These are phyloP conservation scores for Epipyxis sp. DNA, from an alignment of 108 stramenopile species.

Conservation along the genomic window DNA sequence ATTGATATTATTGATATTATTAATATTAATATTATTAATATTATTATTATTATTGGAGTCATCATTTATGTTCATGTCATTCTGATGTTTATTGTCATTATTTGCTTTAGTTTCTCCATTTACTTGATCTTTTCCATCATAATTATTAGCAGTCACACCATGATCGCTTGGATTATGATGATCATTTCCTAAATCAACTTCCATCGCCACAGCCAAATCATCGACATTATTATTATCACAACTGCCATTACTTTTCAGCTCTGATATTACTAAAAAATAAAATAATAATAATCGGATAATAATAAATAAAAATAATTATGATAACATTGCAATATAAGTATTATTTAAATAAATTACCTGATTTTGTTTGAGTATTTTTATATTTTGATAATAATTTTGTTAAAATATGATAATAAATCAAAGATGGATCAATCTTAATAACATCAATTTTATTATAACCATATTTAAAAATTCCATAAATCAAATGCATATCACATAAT, in stretches of 20 bases:
- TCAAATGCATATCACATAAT: constrained; percentile 46
- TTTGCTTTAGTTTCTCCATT: not conserved
- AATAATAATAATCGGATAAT: too few relatives aligned
- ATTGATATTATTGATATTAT: too few relatives aligned
- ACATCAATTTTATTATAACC: constrained; percentile 44
- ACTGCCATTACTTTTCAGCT: not conserved
- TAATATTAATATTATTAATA: too few relatives aligned
- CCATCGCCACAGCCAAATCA: not conserved
- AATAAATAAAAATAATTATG: too few relatives aligned
- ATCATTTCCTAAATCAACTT: not conserved
- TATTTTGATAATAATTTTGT: too few relatives aligned
- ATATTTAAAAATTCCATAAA: constrained; percentile 48
- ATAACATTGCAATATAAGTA: too few relatives aligned
- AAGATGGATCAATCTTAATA: constrained; percentile 17
- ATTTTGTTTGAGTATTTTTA: too few relatives aligned
- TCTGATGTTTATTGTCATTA: not conserved
- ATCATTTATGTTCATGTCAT: not conserved
- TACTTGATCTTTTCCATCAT: not conserved
- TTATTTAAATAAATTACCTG: too few relatives aligned
- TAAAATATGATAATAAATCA: not conserved
- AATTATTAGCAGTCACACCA: not conserved
- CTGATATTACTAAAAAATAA: too few relatives aligned
- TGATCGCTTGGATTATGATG: not conserved
- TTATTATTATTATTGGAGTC: too few relatives aligned
- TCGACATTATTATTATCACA: not conserved